A percentile compares a stretch with the other conserved stretches of the same genome.
phyloP scores from a whole-genome alignment of 805 yeast genomes.

The Candida verbasci region DNA sequence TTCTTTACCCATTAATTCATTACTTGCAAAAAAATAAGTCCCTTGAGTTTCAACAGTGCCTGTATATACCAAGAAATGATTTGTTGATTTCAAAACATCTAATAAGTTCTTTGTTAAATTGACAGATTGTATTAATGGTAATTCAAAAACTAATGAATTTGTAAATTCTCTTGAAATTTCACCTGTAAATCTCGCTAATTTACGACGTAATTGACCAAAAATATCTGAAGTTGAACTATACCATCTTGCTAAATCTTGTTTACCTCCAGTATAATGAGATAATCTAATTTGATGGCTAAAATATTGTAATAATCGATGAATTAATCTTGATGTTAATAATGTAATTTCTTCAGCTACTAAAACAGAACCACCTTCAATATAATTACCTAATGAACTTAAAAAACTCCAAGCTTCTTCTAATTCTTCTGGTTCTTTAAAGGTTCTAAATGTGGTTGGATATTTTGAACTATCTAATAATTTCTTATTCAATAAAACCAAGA shows the following conservation, averaged over 20 bases:
- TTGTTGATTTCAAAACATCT: conserved; percentile 54
- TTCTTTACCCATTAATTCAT: conserved; percentile 42
- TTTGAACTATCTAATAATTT: conserved; percentile 76
- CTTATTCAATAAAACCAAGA: conserved; percentile 64
- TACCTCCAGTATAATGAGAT: conserved; percentile 47
- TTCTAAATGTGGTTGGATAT: conserved; percentile 59
- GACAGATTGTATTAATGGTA: conserved; percentile 32
- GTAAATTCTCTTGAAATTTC: conserved; percentile 66
- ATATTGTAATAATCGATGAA: conserved; percentile 65
- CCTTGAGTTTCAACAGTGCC: conserved; percentile 71
- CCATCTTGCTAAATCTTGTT: conserved; percentile 53
- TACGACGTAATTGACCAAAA: conserved; percentile 73
- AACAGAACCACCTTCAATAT: conserved; percentile 74
- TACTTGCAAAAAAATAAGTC: conserved; percentile 74
- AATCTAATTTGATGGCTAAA: conserved; percentile 62
- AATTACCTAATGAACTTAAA: conserved; percentile 70
- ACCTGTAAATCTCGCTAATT: conserved; percentile 71
- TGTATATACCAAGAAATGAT: conserved; percentile 75
- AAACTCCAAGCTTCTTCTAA: conserved; percentile 78
- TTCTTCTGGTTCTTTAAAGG: conserved; percentile 89
- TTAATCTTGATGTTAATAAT: conserved; percentile 58
- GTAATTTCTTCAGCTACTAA: conserved; percentile 77
- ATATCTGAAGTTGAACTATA: conserved; percentile 62
- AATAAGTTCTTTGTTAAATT: conserved; percentile 48
- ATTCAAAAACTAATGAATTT: conserved; percentile 61